These are phyloP conservation scores for Parietichytrium sp. DNA, from an alignment of 108 stramenopile species.

Conservation along the genomic window DNA sequence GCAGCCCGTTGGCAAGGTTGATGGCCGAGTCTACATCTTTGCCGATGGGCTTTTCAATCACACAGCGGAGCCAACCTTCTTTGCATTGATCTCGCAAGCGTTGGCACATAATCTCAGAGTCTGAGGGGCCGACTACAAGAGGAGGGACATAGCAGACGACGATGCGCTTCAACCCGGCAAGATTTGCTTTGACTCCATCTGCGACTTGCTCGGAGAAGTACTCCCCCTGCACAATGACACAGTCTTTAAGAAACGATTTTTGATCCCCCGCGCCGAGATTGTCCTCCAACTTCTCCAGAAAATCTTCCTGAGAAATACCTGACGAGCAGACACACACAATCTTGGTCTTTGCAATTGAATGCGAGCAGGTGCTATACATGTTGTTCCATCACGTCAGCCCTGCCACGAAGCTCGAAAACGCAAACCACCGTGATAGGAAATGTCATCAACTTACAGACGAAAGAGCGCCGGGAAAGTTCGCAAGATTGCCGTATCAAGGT, in stretches of 20 bases:
- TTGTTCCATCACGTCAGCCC: conserved; percentile 71
- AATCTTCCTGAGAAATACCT: conserved; percentile 41
- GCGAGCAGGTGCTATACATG: conserved; percentile 73
- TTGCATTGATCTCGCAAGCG: conserved; percentile 72
- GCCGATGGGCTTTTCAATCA: conserved; percentile 97
- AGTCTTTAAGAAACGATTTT: conserved; percentile 46
- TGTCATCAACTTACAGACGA: conserved; percentile 63
- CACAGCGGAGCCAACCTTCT: conserved; percentile 80
- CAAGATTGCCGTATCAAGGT: conserved; percentile 90
- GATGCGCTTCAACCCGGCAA: conserved; percentile 46
- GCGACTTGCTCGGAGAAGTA: conserved; percentile 50
- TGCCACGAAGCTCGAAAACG: conserved; percentile 82
- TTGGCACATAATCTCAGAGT: conserved; percentile 58
- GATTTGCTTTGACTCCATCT: not conserved
- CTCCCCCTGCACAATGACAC: conserved; percentile 67
- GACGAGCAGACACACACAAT: too few species aligned
- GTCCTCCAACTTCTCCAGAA: not conserved
- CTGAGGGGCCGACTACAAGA: conserved; percentile 86
- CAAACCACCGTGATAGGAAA: conserved; percentile 72
- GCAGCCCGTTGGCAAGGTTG: conserved; percentile 67
- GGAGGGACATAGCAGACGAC: conserved; percentile 92
- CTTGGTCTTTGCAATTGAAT: conserved; percentile 53
- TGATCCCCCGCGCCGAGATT: conserved; percentile 13
- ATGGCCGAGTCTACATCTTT: conserved; percentile 77
- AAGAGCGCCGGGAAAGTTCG: conserved; percentile 90